Evolutionary conservation across 805 yeast genomes (phyloP).

Genomic region (Lipomyces sp.): DNA sequence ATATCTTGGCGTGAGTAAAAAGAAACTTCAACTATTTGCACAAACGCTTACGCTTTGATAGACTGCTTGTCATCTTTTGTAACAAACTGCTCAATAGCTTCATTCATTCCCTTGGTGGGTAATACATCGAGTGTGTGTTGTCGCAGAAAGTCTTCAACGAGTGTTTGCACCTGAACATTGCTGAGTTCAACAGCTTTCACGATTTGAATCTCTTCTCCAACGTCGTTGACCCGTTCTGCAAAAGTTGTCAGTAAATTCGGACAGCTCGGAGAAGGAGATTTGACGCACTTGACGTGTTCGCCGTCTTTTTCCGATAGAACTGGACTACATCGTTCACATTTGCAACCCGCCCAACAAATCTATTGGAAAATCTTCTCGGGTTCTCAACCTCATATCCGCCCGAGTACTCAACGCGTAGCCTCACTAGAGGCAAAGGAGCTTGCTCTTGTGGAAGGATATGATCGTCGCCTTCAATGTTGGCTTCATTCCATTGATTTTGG

Average conservation of each 20-base stretch:
- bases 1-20: not conserved
- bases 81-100: slow-evolving; percentile 68
- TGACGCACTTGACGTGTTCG: slow-evolving; percentile 21
- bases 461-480: slow-evolving; percentile 31
- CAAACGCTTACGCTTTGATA: slow-evolving; percentile 42
- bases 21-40: slow-evolving; percentile 55
- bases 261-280: too few species aligned
- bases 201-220: slow-evolving; percentile 11
- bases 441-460: slow-evolving; percentile 37
- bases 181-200: slow-evolving; percentile 38
- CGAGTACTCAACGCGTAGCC: slow-evolving; percentile 77
- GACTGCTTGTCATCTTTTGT: slow-evolving; percentile 80
- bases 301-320: slow-evolving; percentile 54
- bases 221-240: slow-evolving; percentile 8
- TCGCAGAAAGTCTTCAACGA: slow-evolving; percentile 60
- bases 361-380: slow-evolving; percentile 80
- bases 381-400: slow-evolving; percentile 93
- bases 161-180: slow-evolving; percentile 53
- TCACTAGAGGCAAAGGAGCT: slow-evolving; percentile 75
- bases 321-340: slow-evolving; percentile 83
- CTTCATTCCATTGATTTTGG: slow-evolving; percentile 45
- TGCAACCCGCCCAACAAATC: slow-evolving; percentile 88
- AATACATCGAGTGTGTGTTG: slow-evolving; percentile 64
- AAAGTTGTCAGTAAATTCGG: not conserved
- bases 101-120: slow-evolving; percentile 71